Base-by-base conservation (phyloP, 2,329 filamentous ascomycete species). In the Aspergillus felis region DNA sequence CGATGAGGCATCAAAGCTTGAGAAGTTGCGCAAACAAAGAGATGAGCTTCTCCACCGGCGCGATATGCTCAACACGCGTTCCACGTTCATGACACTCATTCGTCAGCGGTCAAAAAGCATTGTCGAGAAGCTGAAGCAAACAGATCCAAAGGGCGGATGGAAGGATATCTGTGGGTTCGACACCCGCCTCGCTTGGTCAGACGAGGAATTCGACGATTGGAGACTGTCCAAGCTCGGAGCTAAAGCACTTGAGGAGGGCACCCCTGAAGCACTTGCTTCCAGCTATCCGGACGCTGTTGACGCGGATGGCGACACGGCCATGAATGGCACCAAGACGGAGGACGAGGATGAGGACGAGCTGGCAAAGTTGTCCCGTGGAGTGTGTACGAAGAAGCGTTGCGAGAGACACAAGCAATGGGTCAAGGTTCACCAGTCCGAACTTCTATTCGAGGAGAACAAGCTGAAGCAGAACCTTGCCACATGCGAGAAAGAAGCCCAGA, bases 101-200 rank as follows among this genome's bases (percentile, higher is more conserved):
- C 76, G 76, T 22, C 72, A 75, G 25, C 68, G 77, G 35, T 72
- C 73, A 12, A 77, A 76, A 58, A 68, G 57, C 38, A 68, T 80
- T 3, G 68, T 78, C 3, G 78, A 80, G 47, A 71, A 72, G 28
- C 57, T 80, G 44, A 78, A 78, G 60, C 73, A 77, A 53, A 68
- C 68, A 20, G 76, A 79, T 41, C 75, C 77, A 2, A 79, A 79
- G 58, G 72, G 71, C 27, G 73, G 75, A 46, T 74, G 75, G 73
- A 80, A 80, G 59, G 77, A 79, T 61, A 74, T 80, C 47, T 81
- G 79, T 59, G 79, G 78, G 1, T 81, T 78, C 59, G 79, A 81
- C 59, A 66, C 70, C 12, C 70, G 79, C 22, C 68, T 81, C 27
- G 71, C 77, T 0, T 80, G 78, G 78, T 75, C 74, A 2, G 79